Evolutionary conservation across 345 rosid species (phyloP).

Genomic region (Psidium guajava): DNA sequence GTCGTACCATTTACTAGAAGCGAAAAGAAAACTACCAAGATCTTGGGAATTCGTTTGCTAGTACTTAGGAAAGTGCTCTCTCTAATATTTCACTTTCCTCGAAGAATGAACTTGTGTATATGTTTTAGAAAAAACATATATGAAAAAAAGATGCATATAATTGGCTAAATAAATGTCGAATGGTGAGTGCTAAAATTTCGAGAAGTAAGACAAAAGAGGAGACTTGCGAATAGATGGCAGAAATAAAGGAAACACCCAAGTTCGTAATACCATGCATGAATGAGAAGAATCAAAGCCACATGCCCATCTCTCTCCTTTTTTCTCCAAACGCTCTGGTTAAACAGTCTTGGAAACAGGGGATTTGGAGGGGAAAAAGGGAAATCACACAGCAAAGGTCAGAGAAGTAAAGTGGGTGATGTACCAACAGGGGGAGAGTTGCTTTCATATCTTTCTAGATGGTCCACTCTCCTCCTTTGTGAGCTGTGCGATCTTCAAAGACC

Average conservation of each 20-base stretch:
- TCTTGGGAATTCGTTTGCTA: no score
- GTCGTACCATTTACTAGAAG: background rate
- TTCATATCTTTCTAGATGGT: background rate
- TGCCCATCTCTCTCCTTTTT: background rate
- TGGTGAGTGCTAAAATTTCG: background rate
- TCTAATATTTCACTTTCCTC: background rate
- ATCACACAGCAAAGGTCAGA: background rate
- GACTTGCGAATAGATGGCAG: background rate
- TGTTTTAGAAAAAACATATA: background rate
- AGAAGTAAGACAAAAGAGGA: background rate
- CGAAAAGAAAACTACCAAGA: background rate
- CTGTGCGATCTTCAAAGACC: background rate
- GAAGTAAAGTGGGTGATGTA: no score
- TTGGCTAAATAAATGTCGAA: rapidly evolving
- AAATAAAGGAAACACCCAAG: background rate
- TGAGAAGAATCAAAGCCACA: background rate
- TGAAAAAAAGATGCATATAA: background rate
- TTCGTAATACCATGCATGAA: background rate
- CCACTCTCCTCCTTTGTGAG: background rate
- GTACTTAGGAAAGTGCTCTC: background rate
- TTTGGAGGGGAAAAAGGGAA: background rate
- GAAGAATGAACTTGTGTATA: background rate
- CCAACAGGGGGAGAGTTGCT: background rate
- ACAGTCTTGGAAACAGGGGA: background rate
- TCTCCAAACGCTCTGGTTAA: background rate